Percentiles rank a stretch among this genome's conserved stretches.
Evolutionary conservation across 257 asterid genomes (phyloP).

Genomic region (Solanum gracilifrons): DNA sequence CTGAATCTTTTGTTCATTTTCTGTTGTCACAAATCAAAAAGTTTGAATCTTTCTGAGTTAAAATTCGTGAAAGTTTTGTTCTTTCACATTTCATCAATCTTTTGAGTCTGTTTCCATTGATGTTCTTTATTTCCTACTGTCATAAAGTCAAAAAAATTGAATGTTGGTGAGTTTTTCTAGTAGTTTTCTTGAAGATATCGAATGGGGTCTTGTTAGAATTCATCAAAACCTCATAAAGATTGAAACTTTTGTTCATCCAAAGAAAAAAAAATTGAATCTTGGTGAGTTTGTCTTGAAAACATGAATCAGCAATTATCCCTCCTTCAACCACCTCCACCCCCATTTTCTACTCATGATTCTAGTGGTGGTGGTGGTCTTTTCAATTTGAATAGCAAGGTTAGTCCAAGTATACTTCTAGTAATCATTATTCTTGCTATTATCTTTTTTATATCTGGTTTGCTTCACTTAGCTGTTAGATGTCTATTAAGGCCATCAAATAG

Average conservation of each 20-base stretch:
- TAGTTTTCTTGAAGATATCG: slow-evolving; percentile 14
- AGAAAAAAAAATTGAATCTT: slow-evolving; percentile 15
- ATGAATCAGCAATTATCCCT: slow-evolving; percentile 40
- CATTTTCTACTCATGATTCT: background rate
- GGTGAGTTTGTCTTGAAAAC: slow-evolving; percentile 3
- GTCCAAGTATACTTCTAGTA: slow-evolving; percentile 64
- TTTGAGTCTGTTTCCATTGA: background rate
- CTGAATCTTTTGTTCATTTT: background rate
- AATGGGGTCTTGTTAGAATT: slow-evolving; percentile 14
- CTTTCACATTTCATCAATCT: background rate
- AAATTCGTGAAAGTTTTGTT: too few species aligned
- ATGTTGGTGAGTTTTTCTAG: slow-evolving; percentile 9
- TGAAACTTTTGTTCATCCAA: background rate
- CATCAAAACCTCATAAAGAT: slow-evolving; percentile 8
- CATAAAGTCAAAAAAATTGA: slow-evolving; percentile 1
- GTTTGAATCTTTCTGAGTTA: background rate
- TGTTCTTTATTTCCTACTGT: background rate
- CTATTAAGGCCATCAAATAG: slow-evolving; percentile 47
- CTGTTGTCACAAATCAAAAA: background rate
- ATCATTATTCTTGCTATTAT: slow-evolving; percentile 67
- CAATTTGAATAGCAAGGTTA: slow-evolving; percentile 51
- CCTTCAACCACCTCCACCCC: slow-evolving; percentile 39
- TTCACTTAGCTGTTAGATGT: slow-evolving; percentile 74
- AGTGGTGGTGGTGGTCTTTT: slow-evolving; percentile 3
- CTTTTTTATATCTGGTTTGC: slow-evolving; percentile 76